These are phyloP conservation scores for Phytophthora idaei DNA, from an alignment of 352 stramenopile genomes.

Conservation along the genomic window DNA sequence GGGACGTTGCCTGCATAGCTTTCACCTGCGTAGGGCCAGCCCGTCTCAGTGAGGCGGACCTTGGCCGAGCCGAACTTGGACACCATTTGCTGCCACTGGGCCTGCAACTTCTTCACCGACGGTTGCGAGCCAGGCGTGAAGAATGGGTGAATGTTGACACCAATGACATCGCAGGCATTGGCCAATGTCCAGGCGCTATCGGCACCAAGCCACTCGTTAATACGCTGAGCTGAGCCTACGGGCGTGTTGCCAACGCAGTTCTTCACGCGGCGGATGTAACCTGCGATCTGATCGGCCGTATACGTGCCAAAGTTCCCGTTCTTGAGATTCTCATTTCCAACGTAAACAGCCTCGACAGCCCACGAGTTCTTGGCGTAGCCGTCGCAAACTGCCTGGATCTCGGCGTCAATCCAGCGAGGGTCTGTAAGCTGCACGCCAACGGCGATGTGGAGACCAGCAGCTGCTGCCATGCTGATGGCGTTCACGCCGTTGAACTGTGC, in stretches of 20 bases:
- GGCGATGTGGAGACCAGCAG: slow-evolving; percentile 53
- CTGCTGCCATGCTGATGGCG: slow-evolving; percentile 46
- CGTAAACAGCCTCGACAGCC: slow-evolving; percentile 65
- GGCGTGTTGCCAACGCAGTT: slow-evolving; percentile 50
- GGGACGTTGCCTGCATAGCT: slow-evolving; percentile 41
- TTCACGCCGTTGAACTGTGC: slow-evolving; percentile 58
- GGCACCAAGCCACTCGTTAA: slow-evolving; percentile 60
- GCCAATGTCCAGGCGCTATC: slow-evolving; percentile 38
- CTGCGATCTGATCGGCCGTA: slow-evolving; percentile 39
- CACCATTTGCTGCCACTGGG: slow-evolving; percentile 49
- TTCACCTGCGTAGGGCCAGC: slow-evolving; percentile 53
- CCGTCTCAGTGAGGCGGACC: slow-evolving; percentile 56
- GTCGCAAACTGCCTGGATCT: slow-evolving; percentile 61
- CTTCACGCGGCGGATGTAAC: slow-evolving; percentile 58
- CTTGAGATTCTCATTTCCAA: slow-evolving; percentile 72
- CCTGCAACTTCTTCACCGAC: slow-evolving; percentile 55
- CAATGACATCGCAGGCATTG: slow-evolving; percentile 39
- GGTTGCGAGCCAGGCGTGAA: slow-evolving; percentile 46
- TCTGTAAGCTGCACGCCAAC: slow-evolving; percentile 68
- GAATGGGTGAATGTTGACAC: slow-evolving; percentile 47
- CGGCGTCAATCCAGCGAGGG: slow-evolving; percentile 32
- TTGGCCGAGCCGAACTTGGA: slow-evolving; percentile 45
- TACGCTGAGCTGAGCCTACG: slow-evolving; percentile 68
- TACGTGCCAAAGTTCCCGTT: slow-evolving; percentile 47
- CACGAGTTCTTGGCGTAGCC: slow-evolving; percentile 42